Evolutionary conservation across 352 stramenopile genomes (phyloP).

Genomic region (Phytopythium litorale): DNA sequence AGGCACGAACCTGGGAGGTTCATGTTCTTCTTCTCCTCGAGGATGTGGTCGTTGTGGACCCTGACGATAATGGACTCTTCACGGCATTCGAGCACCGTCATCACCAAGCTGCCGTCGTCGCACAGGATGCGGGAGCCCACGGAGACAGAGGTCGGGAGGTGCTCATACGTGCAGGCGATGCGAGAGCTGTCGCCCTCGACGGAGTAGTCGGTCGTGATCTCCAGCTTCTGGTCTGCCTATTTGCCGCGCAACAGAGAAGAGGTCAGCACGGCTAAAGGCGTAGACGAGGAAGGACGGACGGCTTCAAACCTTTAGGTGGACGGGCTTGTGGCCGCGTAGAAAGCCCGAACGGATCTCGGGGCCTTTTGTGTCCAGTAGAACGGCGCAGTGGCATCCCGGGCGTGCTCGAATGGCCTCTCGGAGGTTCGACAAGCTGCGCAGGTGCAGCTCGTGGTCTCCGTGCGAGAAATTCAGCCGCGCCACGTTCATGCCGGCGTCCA

Average conservation of each 20-base stretch:
- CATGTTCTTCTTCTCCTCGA: constrained; percentile 98
- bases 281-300: background rate
- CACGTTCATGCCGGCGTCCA: constrained; percentile 95
- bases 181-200: constrained; percentile 64
- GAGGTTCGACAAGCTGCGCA: constrained; percentile 90
- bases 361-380: constrained; percentile 97
- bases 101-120: constrained; percentile 94
- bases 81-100: constrained; percentile 87
- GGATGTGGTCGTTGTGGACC: constrained; percentile 83
- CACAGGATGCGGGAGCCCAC: constrained; percentile 93
- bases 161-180: constrained; percentile 95
- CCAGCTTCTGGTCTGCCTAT: constrained; percentile 68
- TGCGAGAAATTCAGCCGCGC: constrained; percentile 99
- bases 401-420: constrained; percentile 62
- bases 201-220: constrained; percentile 90
- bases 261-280: background rate
- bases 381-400: constrained; percentile 80
- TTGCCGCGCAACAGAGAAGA: constrained; percentile 1
- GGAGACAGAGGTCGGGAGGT: constrained; percentile 90
- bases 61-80: constrained; percentile 69
- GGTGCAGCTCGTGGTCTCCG: constrained; percentile 94
- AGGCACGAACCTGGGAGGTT: constrained; percentile 84
- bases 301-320: constrained; percentile 53
- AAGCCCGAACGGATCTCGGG: constrained; percentile 95
- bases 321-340: constrained; percentile 58